phyloP scores from a whole-genome alignment of 2,329 filamentous ascomycete species.

The Ascochyta koolunga region DNA sequence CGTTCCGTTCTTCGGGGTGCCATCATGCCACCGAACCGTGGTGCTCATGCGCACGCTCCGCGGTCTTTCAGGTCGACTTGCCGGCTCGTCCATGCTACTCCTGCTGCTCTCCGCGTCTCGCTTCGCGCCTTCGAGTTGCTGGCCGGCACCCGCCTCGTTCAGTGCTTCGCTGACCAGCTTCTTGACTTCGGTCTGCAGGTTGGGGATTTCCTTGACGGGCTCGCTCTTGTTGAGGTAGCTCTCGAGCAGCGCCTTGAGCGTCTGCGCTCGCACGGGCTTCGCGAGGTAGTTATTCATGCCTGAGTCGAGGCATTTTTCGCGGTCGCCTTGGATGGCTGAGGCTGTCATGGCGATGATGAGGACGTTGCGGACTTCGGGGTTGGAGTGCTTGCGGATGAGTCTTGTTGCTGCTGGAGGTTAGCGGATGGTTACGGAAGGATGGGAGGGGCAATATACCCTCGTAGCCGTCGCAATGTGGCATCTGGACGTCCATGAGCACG shows the following conservation, averaged over 20 bases:
- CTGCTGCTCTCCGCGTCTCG: background rate
- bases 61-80: background rate
- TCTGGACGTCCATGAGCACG: conserved; percentile 94
- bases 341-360: conserved; percentile 98
- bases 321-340: conserved; percentile 89
- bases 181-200: conserved; percentile 55
- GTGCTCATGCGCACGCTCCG: conserved; percentile 13
- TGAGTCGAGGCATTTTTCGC: conserved; percentile 92
- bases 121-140: conserved; percentile 2
- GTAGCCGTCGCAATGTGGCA: conserved; percentile 92
- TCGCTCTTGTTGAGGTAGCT: conserved; percentile 64
- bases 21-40: conserved; percentile 12
- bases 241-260: conserved; percentile 83
- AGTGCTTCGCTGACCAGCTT: conserved; percentile 49
- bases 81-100: background rate
- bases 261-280: conserved; percentile 89
- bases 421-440: background rate
- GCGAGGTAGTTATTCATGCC: conserved; percentile 98
- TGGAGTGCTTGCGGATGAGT: conserved; percentile 75
- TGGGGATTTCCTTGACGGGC: conserved; percentile 42
- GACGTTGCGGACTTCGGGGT: conserved; percentile 78
- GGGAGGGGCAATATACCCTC: conserved; percentile 54
- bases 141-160: conserved; percentile 23
- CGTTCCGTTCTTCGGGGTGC: background rate
- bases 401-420: conserved; percentile 67